A percentile compares a stretch with the other conserved stretches of the same genome.
These are phyloP conservation scores for Vitis amurensis DNA, from an alignment of 164 flowering plant genomes.

Conservation along the genomic window DNA sequence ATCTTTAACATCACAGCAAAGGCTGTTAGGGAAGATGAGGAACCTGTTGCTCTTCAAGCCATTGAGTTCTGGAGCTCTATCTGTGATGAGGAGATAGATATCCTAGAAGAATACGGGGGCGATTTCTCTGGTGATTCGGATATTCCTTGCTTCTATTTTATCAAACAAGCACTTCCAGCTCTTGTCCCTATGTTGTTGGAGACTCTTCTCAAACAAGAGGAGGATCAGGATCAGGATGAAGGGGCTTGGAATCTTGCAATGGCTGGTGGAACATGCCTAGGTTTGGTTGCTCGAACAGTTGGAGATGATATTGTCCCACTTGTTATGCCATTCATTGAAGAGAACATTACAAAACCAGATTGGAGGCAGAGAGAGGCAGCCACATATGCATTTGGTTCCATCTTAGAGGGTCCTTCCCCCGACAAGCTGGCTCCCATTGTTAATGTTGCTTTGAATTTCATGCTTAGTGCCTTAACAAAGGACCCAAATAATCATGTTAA, in stretches of 20 bases:
- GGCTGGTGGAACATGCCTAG: conserved; percentile 83
- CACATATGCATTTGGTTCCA: conserved; percentile 76
- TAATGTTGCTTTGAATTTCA: conserved; percentile 54
- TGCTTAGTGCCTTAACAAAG: conserved; percentile 60
- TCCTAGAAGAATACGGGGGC: conserved; percentile 58
- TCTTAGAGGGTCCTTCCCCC: conserved; percentile 72
- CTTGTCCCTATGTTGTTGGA: conserved; percentile 71
- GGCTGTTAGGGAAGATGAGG: conserved; percentile 69
- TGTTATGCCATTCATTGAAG: conserved; percentile 69
- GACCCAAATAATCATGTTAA: conserved; percentile 72
- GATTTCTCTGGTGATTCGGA: conserved; percentile 58
- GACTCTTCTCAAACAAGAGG: conserved; percentile 73
- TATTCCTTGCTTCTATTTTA: conserved; percentile 63
- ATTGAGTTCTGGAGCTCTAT: conserved; percentile 76
- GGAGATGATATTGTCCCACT: conserved; percentile 76
- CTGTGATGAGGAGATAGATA: conserved; percentile 75
- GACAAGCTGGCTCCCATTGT: conserved; percentile 56
- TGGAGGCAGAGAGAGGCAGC: conserved; percentile 80
- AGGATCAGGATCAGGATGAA: conserved; percentile 78
- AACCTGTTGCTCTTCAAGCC: conserved; percentile 72
- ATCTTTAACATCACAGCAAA: conserved; percentile 62
- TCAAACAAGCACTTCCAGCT: conserved; percentile 71
- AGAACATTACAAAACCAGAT: conserved; percentile 63
- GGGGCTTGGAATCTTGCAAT: conserved; percentile 76
- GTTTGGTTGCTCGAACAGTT: conserved; percentile 65